These are phyloP conservation scores for Monosporascus sp. DNA, from an alignment of 2,329 filamentous ascomycete species.

Conservation along the genomic window DNA sequence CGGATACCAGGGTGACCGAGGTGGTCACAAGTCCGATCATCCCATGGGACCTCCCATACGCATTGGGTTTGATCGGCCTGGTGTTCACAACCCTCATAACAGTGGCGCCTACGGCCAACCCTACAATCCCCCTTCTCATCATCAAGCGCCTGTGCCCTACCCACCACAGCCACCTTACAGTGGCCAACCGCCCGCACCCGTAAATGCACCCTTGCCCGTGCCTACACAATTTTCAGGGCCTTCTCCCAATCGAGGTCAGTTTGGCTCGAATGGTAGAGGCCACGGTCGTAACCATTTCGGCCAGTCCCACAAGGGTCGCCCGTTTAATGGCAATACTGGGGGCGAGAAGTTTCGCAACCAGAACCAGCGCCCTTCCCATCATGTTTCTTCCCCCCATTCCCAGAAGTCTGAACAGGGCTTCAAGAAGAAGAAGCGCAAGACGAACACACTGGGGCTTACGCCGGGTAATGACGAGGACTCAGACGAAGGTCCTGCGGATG, in stretches of 20 bases:
- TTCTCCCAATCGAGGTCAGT: slow-evolving; percentile 28
- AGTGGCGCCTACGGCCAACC: slow-evolving; percentile 33
- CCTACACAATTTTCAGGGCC: slow-evolving; percentile 28
- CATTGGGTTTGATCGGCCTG: slow-evolving; percentile 23
- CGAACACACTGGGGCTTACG: slow-evolving; percentile 66
- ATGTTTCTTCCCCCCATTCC: slow-evolving; percentile 28
- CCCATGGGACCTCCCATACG: slow-evolving; percentile 27
- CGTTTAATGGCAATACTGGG: slow-evolving; percentile 33
- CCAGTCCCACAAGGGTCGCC: slow-evolving; percentile 28
- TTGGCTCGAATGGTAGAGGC: slow-evolving; percentile 28
- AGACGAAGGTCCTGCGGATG: slow-evolving; percentile 65
- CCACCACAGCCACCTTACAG: slow-evolving; percentile 21
- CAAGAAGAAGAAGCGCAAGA: slow-evolving; percentile 68
- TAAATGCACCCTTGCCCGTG: not conserved
- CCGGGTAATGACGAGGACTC: slow-evolving; percentile 58
- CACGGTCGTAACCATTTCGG: slow-evolving; percentile 35
- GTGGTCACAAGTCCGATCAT: slow-evolving; percentile 28
- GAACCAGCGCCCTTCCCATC: slow-evolving; percentile 22
- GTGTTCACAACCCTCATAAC: slow-evolving; percentile 24
- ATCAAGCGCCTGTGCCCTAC: slow-evolving; percentile 27
- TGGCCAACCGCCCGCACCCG: slow-evolving; percentile 34
- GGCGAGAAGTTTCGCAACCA: slow-evolving; percentile 35
- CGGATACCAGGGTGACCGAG: slow-evolving; percentile 39
- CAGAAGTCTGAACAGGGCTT: slow-evolving; percentile 48
- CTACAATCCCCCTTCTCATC: slow-evolving; percentile 35